phyloP scores from a whole-genome alignment of 2,329 filamentous ascomycete species.

The Kalaharituber pfeilii region DNA sequence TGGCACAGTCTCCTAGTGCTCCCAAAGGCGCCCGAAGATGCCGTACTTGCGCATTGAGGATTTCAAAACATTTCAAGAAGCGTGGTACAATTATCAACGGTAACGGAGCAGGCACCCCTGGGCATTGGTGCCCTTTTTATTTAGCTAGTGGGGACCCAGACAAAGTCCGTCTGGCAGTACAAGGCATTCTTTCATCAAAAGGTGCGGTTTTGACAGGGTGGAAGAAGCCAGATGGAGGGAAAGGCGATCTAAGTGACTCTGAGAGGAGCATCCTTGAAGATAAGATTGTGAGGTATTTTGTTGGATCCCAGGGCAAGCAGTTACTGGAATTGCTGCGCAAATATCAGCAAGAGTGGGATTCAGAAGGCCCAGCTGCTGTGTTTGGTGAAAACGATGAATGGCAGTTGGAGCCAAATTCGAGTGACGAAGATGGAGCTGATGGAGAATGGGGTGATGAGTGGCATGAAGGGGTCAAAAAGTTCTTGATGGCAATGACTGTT shows the following conservation, averaged over 20 bases:
- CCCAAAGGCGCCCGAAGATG: conserved; percentile 46
- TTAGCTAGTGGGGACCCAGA: conserved; percentile 38
- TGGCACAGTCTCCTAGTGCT: conserved; percentile 56
- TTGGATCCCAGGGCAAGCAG: conserved; percentile 27
- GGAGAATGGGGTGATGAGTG: conserved; percentile 18
- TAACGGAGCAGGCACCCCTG: conserved; percentile 11
- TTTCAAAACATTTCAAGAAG: conserved; percentile 18
- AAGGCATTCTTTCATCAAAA: conserved; percentile 21
- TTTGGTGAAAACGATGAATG: conserved; percentile 1
- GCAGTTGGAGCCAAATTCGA: not conserved
- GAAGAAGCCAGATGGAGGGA: not conserved
- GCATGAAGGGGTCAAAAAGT: conserved; percentile 26
- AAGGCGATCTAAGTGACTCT: conserved; percentile 21
- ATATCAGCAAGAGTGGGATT: conserved; percentile 25
- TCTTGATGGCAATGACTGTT: conserved; percentile 60
- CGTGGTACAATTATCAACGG: conserved; percentile 13
- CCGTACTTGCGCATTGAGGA: conserved; percentile 48
- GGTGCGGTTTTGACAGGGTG: not conserved
- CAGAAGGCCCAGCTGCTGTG: conserved; percentile 19
- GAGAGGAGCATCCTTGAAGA: conserved; percentile 17
- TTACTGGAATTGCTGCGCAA: conserved; percentile 15
- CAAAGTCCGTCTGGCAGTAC: conserved; percentile 30
- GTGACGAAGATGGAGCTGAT: conserved; percentile 22
- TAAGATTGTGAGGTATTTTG: conserved; percentile 24
- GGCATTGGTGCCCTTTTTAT: conserved; percentile 46